Evolutionary conservation across 164 flowering plant genomes (phyloP), one percentile per base, ranked within the genome.

Genomic region (Warburgia ugandensis): DNA sequence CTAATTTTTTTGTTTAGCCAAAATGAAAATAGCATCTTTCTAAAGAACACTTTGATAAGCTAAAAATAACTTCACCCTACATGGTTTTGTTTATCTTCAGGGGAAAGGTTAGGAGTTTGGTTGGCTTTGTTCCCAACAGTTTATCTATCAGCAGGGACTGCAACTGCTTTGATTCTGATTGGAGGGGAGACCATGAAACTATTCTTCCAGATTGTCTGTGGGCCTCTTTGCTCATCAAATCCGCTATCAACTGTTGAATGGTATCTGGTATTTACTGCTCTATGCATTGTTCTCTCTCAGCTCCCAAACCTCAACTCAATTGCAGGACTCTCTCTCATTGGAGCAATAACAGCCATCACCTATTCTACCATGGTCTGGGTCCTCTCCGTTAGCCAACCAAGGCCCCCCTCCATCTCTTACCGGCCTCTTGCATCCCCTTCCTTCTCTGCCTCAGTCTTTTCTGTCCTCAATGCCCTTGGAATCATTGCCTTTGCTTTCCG

Each of bases 131-230:
- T 94, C 61, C 99, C 99, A 9, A 94, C 99, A 4, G 83, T 84
- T 23, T 94, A 94, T 56, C 66, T 94, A 37, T 88, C 99, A 6
- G 99, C 97, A 1, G 99, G 99, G 51, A 94, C 97, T 17, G 95
- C 92, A 29, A 89, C 97, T 8, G 96, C 99, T 23, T 63, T 86
- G 66, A 94, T 94, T 50, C 85, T 94, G 3, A 78, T 89, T 1
- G 99, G 99, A 65, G 99, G 99, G 12, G 97, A 89, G 75, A 94
- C 99, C 39, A 80, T 94, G 99, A 94, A 94, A 59, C 75, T 94
- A 6, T 89, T 94, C 73, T 89, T 94, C 65, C 94, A 94, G 51
- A 83, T 81, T 33, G 95, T 94, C 39, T 88, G 99, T 55, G 99
- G 99, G 6, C 89, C 94, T 1, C 73, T 70, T 7, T 88, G 97